phyloP scores from a whole-genome alignment of 345 rosid species.

The Alliaria petiolata region DNA sequence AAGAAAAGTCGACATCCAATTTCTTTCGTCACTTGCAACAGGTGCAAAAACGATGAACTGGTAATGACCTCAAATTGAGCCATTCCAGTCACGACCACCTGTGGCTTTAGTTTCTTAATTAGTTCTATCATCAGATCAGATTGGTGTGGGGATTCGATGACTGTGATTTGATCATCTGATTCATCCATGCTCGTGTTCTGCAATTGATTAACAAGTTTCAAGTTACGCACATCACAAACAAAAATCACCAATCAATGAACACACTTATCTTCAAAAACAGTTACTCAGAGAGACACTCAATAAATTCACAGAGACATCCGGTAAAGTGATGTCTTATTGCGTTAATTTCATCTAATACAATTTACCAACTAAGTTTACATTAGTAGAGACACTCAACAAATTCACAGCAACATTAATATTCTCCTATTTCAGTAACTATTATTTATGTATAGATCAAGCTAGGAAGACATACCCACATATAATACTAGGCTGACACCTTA shows the following conservation, averaged over 20 bases:
- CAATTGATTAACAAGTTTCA: neutral
- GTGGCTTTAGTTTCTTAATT: constrained; percentile 85
- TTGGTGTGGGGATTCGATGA: constrained; percentile 88
- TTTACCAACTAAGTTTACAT: too few relatives aligned
- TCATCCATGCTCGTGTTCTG: constrained; percentile 42
- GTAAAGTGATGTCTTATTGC: neutral
- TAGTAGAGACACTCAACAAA: neutral
- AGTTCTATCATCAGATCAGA: constrained; percentile 88
- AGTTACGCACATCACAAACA: constrained; percentile 11
- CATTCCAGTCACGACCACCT: constrained; percentile 82
- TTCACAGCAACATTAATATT: neutral
- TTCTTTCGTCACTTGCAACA: constrained; percentile 72
- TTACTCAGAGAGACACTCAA: neutral
- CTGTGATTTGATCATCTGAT: constrained; percentile 57
- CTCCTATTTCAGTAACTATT: neutral
- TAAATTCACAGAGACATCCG: neutral
- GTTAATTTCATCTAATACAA: neutral
- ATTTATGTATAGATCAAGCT: neutral
- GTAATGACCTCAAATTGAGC: constrained; percentile 88
- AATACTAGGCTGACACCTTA: neutral
- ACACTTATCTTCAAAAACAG: neutral
- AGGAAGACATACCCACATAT: neutral
- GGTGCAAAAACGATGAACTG: constrained; percentile 83
- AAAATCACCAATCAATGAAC: neutral
- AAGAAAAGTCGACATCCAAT: constrained; percentile 78